Evolutionary conservation across 768 basidiomycete genomes (phyloP).

Genomic region (Clitopilus hobsonii): DNA sequence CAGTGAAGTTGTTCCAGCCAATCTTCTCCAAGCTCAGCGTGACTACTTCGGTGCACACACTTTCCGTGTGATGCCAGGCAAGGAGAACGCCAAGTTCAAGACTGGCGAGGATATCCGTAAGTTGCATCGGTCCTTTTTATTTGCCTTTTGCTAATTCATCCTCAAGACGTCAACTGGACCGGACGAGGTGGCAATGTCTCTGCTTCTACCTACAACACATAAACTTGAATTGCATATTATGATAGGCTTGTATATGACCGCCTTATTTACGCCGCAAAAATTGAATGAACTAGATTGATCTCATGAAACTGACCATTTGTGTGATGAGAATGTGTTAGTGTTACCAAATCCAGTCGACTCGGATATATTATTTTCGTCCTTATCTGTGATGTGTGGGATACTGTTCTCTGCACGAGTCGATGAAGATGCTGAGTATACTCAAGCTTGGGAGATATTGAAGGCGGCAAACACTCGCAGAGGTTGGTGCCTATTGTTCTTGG

Average conservation of each 20-base stretch:
- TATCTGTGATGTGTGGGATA: slow-evolving; percentile 65
- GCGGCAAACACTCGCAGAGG: slow-evolving; percentile 57
- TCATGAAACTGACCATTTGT: background rate
- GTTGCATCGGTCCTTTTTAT: slow-evolving; percentile 24
- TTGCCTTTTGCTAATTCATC: slow-evolving; percentile 4
- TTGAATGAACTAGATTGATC: too few species aligned
- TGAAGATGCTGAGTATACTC: slow-evolving; percentile 17
- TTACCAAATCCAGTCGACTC: background rate
- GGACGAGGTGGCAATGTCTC: slow-evolving; percentile 95
- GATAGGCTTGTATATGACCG: too few species aligned
- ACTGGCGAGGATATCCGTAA: slow-evolving; percentile 82
- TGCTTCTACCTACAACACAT: slow-evolving; percentile 75
- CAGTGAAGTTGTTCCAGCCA: slow-evolving; percentile 91
- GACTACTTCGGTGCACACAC: slow-evolving; percentile 99
- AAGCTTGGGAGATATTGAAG: slow-evolving; percentile 30
- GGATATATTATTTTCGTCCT: slow-evolving; percentile 7
- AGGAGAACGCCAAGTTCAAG: slow-evolving; percentile 82
- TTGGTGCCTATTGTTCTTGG: slow-evolving; percentile 16
- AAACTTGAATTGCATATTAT: too few species aligned
- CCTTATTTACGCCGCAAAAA: too few species aligned
- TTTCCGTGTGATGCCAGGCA: slow-evolving; percentile 89
- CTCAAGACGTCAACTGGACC: slow-evolving; percentile 94
- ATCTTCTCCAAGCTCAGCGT: slow-evolving; percentile 94
- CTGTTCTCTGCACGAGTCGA: slow-evolving; percentile 38
- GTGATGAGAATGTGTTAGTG: background rate